Percentiles rank a stretch among this genome's conserved stretches.
These are phyloP conservation scores for Priceomyces fermenticarens DNA, from an alignment of 805 yeast genomes.

Conservation along the genomic window DNA sequence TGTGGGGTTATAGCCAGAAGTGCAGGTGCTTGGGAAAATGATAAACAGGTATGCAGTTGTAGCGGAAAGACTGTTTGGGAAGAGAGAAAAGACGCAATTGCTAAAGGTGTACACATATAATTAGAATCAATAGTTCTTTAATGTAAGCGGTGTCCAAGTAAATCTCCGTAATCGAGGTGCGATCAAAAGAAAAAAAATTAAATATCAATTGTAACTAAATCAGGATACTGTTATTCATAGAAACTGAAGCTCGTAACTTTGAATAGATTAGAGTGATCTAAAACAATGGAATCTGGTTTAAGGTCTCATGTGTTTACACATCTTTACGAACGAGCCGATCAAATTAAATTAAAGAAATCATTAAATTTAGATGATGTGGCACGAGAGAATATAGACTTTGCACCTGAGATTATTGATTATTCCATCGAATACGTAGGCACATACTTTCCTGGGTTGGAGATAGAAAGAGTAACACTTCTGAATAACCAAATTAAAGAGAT, in stretches of 20 bases:
- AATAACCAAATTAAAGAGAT: slow-evolving; percentile 46
- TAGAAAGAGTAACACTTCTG: slow-evolving; percentile 54
- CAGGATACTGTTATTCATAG: too few species aligned
- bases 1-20: slow-evolving; percentile 93
- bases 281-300: slow-evolving; percentile 1
- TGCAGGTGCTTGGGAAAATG: slow-evolving; percentile 97
- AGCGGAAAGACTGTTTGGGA: slow-evolving; percentile 97
- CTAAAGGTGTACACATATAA: slow-evolving; percentile 47
- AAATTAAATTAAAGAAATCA: slow-evolving; percentile 15
- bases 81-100: slow-evolving; percentile 75
- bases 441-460: slow-evolving; percentile 23
- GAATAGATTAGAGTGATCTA: not conserved
- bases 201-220: not conserved
- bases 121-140: not conserved
- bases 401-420: slow-evolving; percentile 20
- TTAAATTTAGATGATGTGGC: slow-evolving; percentile 16
- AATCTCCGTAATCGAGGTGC: too few species aligned
- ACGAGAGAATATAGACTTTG: slow-evolving; percentile 4
- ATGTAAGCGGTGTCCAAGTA: too few species aligned
- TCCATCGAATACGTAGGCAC: slow-evolving; percentile 19
- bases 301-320: slow-evolving; percentile 11
- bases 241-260: not conserved
- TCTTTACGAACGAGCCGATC: slow-evolving; percentile 23
- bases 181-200: too few species aligned
- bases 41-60: slow-evolving; percentile 89